Base-by-base conservation (phyloP, 2,329 filamentous ascomycete species). In the Aspergillus ibericus region DNA sequence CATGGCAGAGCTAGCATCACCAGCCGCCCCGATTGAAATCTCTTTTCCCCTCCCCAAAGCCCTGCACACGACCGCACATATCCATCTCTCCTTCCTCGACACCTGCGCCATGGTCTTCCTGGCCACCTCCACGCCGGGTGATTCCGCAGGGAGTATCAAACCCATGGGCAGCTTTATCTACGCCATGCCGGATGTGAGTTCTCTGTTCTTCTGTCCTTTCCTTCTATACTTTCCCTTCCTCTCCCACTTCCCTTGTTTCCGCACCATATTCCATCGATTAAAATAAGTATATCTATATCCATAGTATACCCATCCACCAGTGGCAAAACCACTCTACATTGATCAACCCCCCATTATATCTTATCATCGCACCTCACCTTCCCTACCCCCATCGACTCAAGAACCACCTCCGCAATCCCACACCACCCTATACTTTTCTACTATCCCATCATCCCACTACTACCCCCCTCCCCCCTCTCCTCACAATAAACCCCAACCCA, bases 131-230 rank as follows among this genome's bases (percentile, higher is more conserved):
- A 77, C 79, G 2, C 69, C 79, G 1, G 83, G 75, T 2, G 74
- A 79, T 42, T 73, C 72, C 18, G 67, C 69, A 0, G 69, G 69
- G 10, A 68, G 69, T 52, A 68, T 72, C 32, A 78, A 83, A 40
- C 79, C 83, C 51, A 83, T 98, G 76, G 93, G 95, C 3, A 96
- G 92, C 51, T 93, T 98, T 71, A 91, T 98, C 47, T 98, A 96
- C 72, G 91, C 93, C 2, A 85, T 99, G 73, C 93, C 95, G 15
- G 90, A 96, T 78, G 95, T 96, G 79, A 68, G 80, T 72, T 25
- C 22, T 25, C 22, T n/a, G 2, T 8, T 8, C n/a, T 35, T 35
- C 27, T 29, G 3, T 29, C 27, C 5, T 29, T 29, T 16, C 7
- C 15, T 6, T 50, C 42, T 56, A n/a, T 25, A 3, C 22, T 25